Evolutionary conservation across 2,329 filamentous ascomycete genomes (phyloP), one percentile per base, ranked within the genome.

Genomic region (Ophiostoma montium): DNA sequence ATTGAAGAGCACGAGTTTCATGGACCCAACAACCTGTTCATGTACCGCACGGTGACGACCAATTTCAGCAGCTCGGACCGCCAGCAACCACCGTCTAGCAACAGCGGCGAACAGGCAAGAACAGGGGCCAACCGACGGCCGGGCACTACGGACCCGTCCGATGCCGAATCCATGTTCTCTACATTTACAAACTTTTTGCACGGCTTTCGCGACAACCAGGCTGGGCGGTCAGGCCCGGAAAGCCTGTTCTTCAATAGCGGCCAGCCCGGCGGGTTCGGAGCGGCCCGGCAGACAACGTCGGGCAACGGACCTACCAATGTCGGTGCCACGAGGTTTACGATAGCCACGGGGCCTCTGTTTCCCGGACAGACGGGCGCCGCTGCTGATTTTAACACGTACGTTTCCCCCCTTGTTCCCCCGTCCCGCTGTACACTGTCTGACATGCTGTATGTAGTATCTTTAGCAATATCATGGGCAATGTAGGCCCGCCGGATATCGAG

Each of bases 1-100:
- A 75, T 80, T 52, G 73, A 78, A 21, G 70, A 78, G 27, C 66
- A 72, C 35, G 44, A 69, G n/a, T 53, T 58, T 18, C 39, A 30
- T 15, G 39, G 21, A n/a, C 39, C 57, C 55, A 61, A 66, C 35
- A 67, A 68, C 9, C 63, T 73, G 52, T 62, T 63, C 42, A 63
- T 66, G 47, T 63, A 63, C 27, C 66, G 64, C 30, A 63, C 61
- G 16, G 62, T 65, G 27, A 60, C 46, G 15, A 42, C 23, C 2
- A 21, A 5, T 27, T 44, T n/a, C 15, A 11, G 4, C n/a, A 23
- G 5, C 16, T 19, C 18, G 13, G 39, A 27, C 27, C 19, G 5
- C 16, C 2, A 33, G 33, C 27, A 45, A 7, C 35, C 19, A 7
- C 48, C 46, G 35, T 33, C 38, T 8, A n/a, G n/a, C n/a, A 31